A percentile compares a stretch with the other conserved stretches of the same genome.
phyloP scores from a whole-genome alignment of 805 yeast species.

The Cyberlindnera saturnus region DNA sequence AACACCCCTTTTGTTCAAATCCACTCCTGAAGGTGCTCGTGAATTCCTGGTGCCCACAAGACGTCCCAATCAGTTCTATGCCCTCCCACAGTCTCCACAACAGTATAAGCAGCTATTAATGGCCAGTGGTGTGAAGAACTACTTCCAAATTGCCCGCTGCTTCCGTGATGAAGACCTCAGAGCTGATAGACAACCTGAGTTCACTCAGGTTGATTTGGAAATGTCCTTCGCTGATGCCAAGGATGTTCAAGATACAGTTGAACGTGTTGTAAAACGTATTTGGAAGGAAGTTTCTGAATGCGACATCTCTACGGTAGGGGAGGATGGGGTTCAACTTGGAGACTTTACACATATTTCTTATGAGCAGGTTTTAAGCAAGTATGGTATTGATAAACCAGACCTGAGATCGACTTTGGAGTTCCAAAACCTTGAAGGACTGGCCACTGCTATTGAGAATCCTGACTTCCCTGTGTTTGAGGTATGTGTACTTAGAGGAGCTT shows the following conservation, averaged over 20 bases:
- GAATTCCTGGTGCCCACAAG: conserved; percentile 95
- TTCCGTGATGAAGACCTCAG: conserved; percentile 95
- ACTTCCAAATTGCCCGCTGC: conserved; percentile 89
- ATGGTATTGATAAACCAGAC: conserved; percentile 95
- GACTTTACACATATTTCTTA: conserved; percentile 50
- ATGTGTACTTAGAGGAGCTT: conserved; percentile 49
- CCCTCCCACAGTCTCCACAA: conserved; percentile 96
- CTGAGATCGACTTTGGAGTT: conserved; percentile 51
- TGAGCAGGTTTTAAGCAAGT: conserved; percentile 58
- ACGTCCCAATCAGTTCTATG: conserved; percentile 56
- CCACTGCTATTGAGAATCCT: conserved; percentile 28
- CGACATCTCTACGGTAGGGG: conserved; percentile 21
- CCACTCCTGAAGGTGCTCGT: conserved; percentile 97
- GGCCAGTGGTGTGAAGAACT: conserved; percentile 85
- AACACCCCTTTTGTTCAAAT: conserved; percentile 87
- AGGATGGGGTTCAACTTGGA: conserved; percentile 10
- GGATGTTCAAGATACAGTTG: conserved; percentile 64
- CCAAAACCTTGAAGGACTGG: conserved; percentile 14
- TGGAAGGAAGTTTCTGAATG: conserved; percentile 46
- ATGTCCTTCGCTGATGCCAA: conserved; percentile 72
- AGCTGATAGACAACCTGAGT: conserved; percentile 95
- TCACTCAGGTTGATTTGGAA: conserved; percentile 95
- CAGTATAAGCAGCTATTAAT: conserved; percentile 92
- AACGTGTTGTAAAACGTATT: conserved; percentile 43
- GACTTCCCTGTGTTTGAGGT: conserved; percentile 72